Percentiles rank a stretch among this genome's conserved stretches.
Evolutionary conservation across 306 rosid genomes (phyloP).

Genomic region (Gynostemma pentaphyllum): DNA sequence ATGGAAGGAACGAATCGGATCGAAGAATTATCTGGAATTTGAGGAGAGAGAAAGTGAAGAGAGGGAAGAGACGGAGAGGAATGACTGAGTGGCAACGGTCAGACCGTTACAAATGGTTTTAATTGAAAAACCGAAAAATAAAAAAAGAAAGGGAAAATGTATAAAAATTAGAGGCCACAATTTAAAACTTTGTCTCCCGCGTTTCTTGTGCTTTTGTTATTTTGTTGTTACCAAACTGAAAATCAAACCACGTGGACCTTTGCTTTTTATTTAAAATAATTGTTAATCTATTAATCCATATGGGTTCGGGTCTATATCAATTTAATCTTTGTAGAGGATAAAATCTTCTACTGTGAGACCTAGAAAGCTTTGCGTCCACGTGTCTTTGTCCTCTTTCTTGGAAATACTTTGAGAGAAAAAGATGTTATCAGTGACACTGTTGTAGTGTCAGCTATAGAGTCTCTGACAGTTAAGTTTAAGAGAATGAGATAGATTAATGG

Average conservation of each 20-base stretch:
- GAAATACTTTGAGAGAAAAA: no score
- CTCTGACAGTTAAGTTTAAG: no score
- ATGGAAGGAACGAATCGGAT: background rate
- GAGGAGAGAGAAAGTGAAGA: background rate
- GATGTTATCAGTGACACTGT: no score
- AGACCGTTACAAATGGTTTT: slow-evolving; percentile 24
- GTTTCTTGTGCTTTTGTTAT: slow-evolving; percentile 7
- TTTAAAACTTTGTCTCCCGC: slow-evolving; percentile 17
- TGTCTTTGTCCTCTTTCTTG: no score
- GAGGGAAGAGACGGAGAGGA: background rate
- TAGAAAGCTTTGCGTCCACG: no score
- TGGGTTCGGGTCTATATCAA: no score
- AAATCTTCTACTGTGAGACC: no score
- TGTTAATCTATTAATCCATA: no score
- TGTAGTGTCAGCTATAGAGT: no score
- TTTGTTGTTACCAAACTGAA: background rate
- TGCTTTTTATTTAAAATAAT: no score
- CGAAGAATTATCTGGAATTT: background rate
- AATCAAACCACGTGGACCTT: background rate
- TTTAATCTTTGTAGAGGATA: no score
- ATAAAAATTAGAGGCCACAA: background rate
- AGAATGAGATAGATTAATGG: no score
- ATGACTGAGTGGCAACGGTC: slow-evolving; percentile 22
- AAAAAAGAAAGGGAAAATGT: background rate
- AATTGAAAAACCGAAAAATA: background rate